A percentile compares a stretch with the other conserved stretches of the same genome.
These are phyloP conservation scores for Kurtzmaniella quercitrusa DNA, from an alignment of 1,139 yeast genomes.

Conservation along the genomic window DNA sequence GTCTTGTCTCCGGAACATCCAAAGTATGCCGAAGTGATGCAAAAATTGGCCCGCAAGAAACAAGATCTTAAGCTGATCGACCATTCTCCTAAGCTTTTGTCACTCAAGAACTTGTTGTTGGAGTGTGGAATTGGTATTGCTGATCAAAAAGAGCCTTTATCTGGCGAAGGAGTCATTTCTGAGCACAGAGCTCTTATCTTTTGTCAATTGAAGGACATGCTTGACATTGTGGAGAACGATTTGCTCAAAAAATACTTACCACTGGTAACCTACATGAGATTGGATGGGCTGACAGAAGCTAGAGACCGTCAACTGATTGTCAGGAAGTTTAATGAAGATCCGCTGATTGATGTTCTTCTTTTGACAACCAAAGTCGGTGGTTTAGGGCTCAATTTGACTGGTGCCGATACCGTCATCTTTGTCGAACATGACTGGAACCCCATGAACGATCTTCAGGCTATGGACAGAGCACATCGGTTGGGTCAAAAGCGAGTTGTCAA, in stretches of 20 bases:
- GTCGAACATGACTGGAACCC: conserved; percentile 99
- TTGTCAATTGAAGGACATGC: conserved; percentile 96
- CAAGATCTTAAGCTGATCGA: conserved; percentile 65
- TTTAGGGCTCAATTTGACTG: conserved; percentile 91
- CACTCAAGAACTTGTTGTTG: conserved; percentile 71
- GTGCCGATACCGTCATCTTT: conserved; percentile 97
- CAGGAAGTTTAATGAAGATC: conserved; percentile 89
- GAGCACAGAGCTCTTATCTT: conserved; percentile 95
- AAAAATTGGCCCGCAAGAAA: conserved; percentile 54
- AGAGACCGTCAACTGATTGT: conserved; percentile 90
- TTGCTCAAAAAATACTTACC: conserved; percentile 82
- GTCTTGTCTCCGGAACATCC: conserved; percentile 88
- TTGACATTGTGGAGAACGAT: conserved; percentile 92
- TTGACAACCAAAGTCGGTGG: conserved; percentile 98
- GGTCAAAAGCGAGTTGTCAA: conserved; percentile 98
- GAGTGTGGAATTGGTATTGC: conserved; percentile 92
- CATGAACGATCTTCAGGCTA: conserved; percentile 98
- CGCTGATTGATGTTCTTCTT: conserved; percentile 88
- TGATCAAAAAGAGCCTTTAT: conserved; percentile 39
- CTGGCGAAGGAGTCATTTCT: conserved; percentile 73
- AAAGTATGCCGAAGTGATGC: conserved; percentile 61
- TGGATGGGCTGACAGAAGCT: conserved; percentile 94
- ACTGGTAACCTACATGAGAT: conserved; percentile 86
- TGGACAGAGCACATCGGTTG: conserved; percentile 98
- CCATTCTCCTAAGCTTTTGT: conserved; percentile 87